Evolutionary conservation across 352 stramenopile species (phyloP).

Genomic region (Salisapilia sapeloensis): DNA sequence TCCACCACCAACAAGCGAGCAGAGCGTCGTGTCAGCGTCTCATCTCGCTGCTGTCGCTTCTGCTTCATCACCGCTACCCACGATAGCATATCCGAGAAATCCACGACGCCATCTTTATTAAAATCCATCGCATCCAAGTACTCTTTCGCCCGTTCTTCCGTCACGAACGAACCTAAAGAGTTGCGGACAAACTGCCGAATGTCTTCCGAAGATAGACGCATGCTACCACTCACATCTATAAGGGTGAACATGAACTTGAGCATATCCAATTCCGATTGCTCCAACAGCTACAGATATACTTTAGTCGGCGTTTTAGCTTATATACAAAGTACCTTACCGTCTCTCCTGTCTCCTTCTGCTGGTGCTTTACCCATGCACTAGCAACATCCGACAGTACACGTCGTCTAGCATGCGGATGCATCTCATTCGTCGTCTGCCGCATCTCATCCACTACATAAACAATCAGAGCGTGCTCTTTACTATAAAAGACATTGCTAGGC

Average conservation of each 20-base stretch:
- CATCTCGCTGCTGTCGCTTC: conserved; percentile 15
- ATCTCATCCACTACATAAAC: conserved; percentile 9
- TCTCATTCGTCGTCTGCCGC: conserved; percentile 49
- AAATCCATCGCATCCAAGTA: conserved; percentile 64
- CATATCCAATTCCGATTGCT: conserved; percentile 42
- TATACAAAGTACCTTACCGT: too few species aligned
- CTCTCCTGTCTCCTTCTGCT: too few species aligned
- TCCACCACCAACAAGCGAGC: too few species aligned
- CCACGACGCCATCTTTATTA: conserved; percentile 47
- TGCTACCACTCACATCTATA: conserved; percentile 59
- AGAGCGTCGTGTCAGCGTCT: too few species aligned
- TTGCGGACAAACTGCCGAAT: conserved; percentile 56
- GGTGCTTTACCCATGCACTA: too few species aligned
- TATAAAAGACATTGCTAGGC: too few species aligned
- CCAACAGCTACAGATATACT: conserved; percentile 25
- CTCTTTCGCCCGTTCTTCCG: conserved; percentile 15
- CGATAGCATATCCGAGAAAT: conserved; percentile 62
- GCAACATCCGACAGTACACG: conserved; percentile 19
- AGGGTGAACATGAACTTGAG: conserved; percentile 71
- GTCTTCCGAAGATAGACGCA: conserved; percentile 31
- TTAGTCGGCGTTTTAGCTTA: too few species aligned
- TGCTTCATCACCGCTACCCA: conserved; percentile 60
- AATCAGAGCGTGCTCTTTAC: too few species aligned
- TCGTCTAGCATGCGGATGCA: conserved; percentile 60
- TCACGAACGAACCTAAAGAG: conserved; percentile 40